phyloP scores from a whole-genome alignment of 176 grass and related monocot genomes.

The Echinochloa phyllopogon region DNA sequence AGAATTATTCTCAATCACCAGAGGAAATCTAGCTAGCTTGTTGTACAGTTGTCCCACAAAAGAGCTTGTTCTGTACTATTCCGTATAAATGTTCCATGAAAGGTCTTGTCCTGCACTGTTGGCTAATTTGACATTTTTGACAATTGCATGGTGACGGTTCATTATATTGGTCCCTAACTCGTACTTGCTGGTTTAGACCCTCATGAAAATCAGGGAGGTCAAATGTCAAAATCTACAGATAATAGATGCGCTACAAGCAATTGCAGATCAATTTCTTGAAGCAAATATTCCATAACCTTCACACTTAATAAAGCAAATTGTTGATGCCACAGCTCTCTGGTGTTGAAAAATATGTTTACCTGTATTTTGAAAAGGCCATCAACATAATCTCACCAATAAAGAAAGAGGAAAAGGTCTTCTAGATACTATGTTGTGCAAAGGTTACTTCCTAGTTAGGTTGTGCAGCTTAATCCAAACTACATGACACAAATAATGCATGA shows the following conservation, averaged over 20 bases:
- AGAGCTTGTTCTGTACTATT: background rate
- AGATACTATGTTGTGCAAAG: slow-evolving; percentile 15
- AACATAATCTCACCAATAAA: background rate
- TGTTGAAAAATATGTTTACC: slow-evolving; percentile 3
- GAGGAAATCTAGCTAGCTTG: background rate
- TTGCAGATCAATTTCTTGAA: background rate
- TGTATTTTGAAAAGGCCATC: slow-evolving; percentile 18
- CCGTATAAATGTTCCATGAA: slow-evolving; percentile 4
- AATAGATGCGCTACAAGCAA: background rate
- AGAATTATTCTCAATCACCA: slow-evolving; percentile 5
- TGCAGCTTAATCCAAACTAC: slow-evolving; percentile 39
- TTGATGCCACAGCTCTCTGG: background rate
- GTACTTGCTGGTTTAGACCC: slow-evolving; percentile 22
- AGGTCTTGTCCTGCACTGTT: background rate
- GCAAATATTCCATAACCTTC: slow-evolving; percentile 13
- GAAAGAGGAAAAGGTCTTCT: background rate
- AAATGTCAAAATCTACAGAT: slow-evolving; percentile 22
- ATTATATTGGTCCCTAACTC: slow-evolving; percentile 2
- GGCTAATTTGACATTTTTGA: slow-evolving; percentile 8
- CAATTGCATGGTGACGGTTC: slow-evolving; percentile 12
- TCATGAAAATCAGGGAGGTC: slow-evolving; percentile 1
- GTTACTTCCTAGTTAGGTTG: slow-evolving; percentile 50
- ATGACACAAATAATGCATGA: slow-evolving; percentile 32
- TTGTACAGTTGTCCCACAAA: background rate
- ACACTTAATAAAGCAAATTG: background rate